Evolutionary conservation across 441 rosid species (phyloP), one percentile per base, ranked within the genome.

Genomic region (Adansonia gregorii): DNA sequence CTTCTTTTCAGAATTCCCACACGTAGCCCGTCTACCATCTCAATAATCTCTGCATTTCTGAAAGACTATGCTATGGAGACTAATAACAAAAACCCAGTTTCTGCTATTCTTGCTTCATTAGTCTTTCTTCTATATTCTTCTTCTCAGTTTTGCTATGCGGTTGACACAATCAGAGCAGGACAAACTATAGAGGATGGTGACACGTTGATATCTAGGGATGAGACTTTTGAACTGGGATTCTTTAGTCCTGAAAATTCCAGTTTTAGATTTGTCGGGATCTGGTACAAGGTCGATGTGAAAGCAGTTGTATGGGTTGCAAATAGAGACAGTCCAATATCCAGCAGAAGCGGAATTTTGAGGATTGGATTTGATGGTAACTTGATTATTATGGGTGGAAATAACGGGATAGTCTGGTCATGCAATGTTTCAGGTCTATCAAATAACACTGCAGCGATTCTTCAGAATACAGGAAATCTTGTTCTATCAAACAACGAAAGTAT

Each of bases 271-370:
- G 79, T 93, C 12, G 98, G 98, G 10, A 89, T 95, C 15, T 86
- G 97, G 97, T 93, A 93, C 22, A 76, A 83, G 73, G 77, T 92
- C 59, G 83, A 89, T 1, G 86, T 73, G 10, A 77, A 73, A 79
- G 22, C 94, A 17, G 81, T 89, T 2, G 88, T 94, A 0, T 95
- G 99, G 98, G 88, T 94, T 2, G 97, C 98, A 24, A 95, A 94
- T 67, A 85, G 97, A 84, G 85, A 86, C 6, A 71, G 0, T 1
- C 94, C 98, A 1, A 74, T 95, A n/a, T 79, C 85, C 8, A 88
- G 79, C 27, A 54, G 43, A 67, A 78, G 75, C 9, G 99, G 97
- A 11, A 82, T 78, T 79, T 75, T 94, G 0, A 81, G 78, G 0
- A 78, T 95, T 1, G 86, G 73, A 48, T 72, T 70, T 35, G 88